A percentile compares a stretch with the other conserved stretches of the same genome.
Evolutionary conservation across 148 eudicot species (phyloP).

Genomic region (Rhododendron kiyosumense): DNA sequence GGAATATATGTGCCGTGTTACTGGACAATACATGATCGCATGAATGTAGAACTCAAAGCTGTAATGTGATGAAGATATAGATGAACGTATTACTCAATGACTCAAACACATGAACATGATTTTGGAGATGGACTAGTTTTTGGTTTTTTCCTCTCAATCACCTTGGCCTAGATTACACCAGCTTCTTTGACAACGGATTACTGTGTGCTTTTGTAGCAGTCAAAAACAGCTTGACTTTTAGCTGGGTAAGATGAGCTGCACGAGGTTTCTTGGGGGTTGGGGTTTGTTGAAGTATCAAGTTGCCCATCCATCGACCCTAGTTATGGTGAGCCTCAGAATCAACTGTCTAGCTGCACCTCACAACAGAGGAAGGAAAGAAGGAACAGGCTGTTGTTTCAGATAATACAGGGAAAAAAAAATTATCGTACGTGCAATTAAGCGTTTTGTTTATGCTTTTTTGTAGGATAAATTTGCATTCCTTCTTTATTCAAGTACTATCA

Average conservation of each 20-base stretch:
- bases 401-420: not conserved
- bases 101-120: not conserved
- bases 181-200: not conserved
- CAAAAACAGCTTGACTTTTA: not conserved
- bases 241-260: not conserved
- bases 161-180: not conserved
- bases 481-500: not conserved
- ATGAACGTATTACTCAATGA: not conserved
- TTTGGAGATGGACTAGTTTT: not conserved
- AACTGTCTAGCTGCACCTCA: not conserved
- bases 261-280: not conserved
- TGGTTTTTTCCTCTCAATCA: not conserved
- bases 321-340: not conserved
- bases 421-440: not conserved
- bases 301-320: not conserved
- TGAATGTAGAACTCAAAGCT: not conserved
- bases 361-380: not conserved
- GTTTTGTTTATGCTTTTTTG: not conserved
- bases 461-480: not conserved
- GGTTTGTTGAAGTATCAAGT: not conserved
- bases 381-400: not conserved
- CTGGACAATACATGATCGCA: not conserved
- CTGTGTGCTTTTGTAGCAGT: not conserved
- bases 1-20: not conserved
- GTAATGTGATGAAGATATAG: not conserved